Percentiles rank a stretch among this genome's conserved stretches.
Evolutionary conservation across 257 asterid species (phyloP).

Genomic region (Prunella vulgaris): DNA sequence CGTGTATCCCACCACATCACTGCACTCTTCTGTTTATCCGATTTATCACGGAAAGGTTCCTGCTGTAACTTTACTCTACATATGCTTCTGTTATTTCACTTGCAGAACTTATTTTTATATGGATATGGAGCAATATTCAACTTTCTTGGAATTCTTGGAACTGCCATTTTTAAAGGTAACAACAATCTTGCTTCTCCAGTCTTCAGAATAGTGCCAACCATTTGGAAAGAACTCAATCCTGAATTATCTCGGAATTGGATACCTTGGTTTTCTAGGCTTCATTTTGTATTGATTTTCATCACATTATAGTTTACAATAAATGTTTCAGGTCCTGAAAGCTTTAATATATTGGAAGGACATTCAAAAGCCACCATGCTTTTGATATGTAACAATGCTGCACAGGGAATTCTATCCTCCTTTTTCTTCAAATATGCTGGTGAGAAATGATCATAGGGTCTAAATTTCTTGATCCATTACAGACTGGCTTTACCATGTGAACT

Average conservation of each 20-base stretch:
- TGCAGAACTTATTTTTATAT: constrained; percentile 92
- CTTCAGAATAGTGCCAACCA: constrained; percentile 3
- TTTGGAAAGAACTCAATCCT: not conserved
- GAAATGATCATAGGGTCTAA: constrained; percentile 10
- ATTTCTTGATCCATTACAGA: not conserved
- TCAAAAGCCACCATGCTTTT: constrained; percentile 90
- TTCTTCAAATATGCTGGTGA: constrained; percentile 99
- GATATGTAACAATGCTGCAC: constrained; percentile 97
- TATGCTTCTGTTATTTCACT: constrained; percentile 13
- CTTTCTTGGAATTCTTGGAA: constrained; percentile 78
- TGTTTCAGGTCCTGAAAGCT: constrained; percentile 78
- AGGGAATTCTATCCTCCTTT: constrained; percentile 94
- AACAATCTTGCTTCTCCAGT: constrained; percentile 2
- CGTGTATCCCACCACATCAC: constrained; percentile 7
- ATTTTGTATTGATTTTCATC: not conserved
- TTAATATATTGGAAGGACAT: constrained; percentile 88
- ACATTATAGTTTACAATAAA: not conserved
- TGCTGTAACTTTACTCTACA: not conserved
- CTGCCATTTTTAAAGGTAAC: constrained; percentile 70
- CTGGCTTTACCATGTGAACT: not conserved
- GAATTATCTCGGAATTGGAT: constrained; percentile 2
- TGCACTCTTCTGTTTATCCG: not conserved
- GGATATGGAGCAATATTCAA: constrained; percentile 99
- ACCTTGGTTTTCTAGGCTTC: constrained; percentile 6
- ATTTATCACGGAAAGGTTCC: not conserved